These are phyloP conservation scores for Xylaria nigripes DNA, from an alignment of 495 filamentous ascomycete species.

Conservation along the genomic window DNA sequence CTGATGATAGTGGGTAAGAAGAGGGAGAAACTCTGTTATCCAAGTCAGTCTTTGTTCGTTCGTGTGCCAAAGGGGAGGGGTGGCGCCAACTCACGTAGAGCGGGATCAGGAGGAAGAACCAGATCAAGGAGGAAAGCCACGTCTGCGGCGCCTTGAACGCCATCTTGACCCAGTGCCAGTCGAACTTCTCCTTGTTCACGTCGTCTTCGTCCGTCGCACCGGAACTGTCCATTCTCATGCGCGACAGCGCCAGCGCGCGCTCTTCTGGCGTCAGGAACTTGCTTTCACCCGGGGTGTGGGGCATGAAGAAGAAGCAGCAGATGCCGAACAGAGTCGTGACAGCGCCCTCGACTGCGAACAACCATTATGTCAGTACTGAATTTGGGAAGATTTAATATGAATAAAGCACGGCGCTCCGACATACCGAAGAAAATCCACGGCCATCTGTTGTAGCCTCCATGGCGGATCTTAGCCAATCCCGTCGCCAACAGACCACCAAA, in stretches of 20 bases:
- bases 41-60: not conserved
- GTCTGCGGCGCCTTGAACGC: conserved; percentile 38
- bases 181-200: conserved; percentile 39
- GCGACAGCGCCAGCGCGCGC: conserved; percentile 23
- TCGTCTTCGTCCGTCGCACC: conserved; percentile 27
- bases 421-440: conserved; percentile 38
- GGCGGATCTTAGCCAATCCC: conserved; percentile 34
- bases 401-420: not conserved
- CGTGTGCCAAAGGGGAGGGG: not conserved
- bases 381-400: not conserved
- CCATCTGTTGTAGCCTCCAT: conserved; percentile 38
- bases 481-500: conserved; percentile 57
- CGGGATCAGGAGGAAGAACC: conserved; percentile 34
- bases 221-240: conserved; percentile 37
- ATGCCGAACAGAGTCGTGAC: conserved; percentile 37
- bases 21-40: conserved; percentile 18
- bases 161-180: conserved; percentile 35
- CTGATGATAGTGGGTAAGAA: conserved; percentile 49
- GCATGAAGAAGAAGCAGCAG: conserved; percentile 36
- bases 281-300: conserved; percentile 35
- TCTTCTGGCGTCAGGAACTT: conserved; percentile 36
- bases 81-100: conserved; percentile 29
- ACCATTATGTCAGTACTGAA: not conserved
- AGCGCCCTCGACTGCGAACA: conserved; percentile 30
- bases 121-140: conserved; percentile 32